These are phyloP conservation scores for Torrubiellomyces zombiae DNA, from an alignment of 2,329 filamentous ascomycete genomes.

Conservation along the genomic window DNA sequence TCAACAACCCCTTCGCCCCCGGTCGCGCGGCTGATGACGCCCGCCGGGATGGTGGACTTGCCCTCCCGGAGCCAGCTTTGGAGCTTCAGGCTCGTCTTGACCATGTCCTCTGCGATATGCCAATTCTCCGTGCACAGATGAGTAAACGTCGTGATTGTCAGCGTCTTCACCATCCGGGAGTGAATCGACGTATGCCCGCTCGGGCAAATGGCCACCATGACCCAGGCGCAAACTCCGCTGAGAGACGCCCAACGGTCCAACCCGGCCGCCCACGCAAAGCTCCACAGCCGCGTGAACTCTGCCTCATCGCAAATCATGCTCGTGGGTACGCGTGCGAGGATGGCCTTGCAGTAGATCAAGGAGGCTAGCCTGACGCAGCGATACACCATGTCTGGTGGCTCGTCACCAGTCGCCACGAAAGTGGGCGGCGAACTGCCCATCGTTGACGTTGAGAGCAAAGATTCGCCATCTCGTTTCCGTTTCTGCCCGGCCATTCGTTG, in stretches of 20 bases:
- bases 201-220: slow-evolving; percentile 24
- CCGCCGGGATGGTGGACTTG: slow-evolving; percentile 1
- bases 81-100: slow-evolving; percentile 19
- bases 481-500: slow-evolving; percentile 3
- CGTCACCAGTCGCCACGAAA: slow-evolving; percentile 3
- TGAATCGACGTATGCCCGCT: slow-evolving; percentile 21
- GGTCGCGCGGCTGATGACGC: slow-evolving; percentile 6
- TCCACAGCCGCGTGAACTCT: slow-evolving; percentile 28
- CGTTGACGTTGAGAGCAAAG: slow-evolving; percentile 2
- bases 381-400: slow-evolving; percentile 26
- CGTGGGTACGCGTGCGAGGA: slow-evolving; percentile 24
- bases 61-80: slow-evolving; percentile 24
- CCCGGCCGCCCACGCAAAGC: slow-evolving; percentile 27
- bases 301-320: slow-evolving; percentile 19
- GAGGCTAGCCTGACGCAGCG: slow-evolving; percentile 27
- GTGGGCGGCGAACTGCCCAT: slow-evolving; percentile 4
- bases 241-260: slow-evolving; percentile 27
- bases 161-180: slow-evolving; percentile 27
- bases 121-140: slow-evolving; percentile 32
- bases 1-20: slow-evolving; percentile 10
- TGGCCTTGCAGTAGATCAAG: slow-evolving; percentile 29
- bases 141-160: slow-evolving; percentile 24
- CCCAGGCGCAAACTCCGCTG: slow-evolving; percentile 32
- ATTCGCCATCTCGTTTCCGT: slow-evolving; percentile 5
- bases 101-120: slow-evolving; percentile 23